Evolutionary conservation across 2,329 filamentous ascomycete genomes (phyloP).

Genomic region (Calonectria honghensis): DNA sequence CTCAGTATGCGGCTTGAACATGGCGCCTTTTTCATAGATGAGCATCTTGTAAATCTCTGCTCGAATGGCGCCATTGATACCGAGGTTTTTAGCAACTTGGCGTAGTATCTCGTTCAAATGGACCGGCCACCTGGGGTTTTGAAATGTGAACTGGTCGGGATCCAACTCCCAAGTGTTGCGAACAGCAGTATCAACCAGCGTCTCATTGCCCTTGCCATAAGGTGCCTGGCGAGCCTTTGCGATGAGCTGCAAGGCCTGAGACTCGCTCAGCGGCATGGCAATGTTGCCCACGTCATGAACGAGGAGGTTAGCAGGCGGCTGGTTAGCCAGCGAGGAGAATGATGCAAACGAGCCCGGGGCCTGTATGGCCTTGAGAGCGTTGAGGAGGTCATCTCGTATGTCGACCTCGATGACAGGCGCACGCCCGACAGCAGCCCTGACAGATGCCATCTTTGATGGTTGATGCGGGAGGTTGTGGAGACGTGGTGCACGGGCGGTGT

Average conservation of each 20-base stretch:
- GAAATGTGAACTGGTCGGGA: conserved; percentile 61
- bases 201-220: conserved; percentile 63
- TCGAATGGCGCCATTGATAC: conserved; percentile 55
- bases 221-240: conserved; percentile 55
- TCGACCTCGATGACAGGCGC: background rate
- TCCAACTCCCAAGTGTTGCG: conserved; percentile 67
- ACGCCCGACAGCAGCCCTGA: no score
- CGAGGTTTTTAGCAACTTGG: conserved; percentile 56
- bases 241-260: background rate
- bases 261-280: conserved; percentile 4
- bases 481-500: background rate
- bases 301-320: background rate
- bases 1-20: conserved; percentile 69
- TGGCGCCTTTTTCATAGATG: conserved; percentile 69
- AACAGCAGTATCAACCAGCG: conserved; percentile 62
- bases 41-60: conserved; percentile 68
- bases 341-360: conserved; percentile 10
- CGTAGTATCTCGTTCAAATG: conserved; percentile 53
- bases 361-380: background rate
- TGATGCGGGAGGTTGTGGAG: background rate
- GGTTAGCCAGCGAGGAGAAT: background rate
- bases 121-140: conserved; percentile 58
- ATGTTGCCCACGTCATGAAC: background rate
- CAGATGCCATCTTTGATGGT: background rate
- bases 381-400: background rate